Base-by-base conservation (phyloP, 805 yeast genomes). In the Phaffomyces antillensis region DNA sequence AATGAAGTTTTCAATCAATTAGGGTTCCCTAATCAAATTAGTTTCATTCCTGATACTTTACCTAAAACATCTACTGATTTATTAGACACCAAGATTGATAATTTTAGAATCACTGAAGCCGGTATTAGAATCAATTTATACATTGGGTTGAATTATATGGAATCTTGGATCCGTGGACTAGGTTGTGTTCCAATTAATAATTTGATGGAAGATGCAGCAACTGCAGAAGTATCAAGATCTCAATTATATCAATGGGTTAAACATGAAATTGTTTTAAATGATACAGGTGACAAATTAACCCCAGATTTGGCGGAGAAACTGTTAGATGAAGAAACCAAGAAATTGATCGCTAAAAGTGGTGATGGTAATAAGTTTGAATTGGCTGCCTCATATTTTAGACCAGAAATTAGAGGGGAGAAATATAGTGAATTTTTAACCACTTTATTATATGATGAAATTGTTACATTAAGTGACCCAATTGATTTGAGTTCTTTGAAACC, bases 131-230 rank as follows among this genome's bases (percentile, higher is more conserved):
- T 81, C 43, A 85, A 85, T 64, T 70, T 84, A 52, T 77, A 77
- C 62, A 84, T 85, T 63, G 93, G 93, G 35, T 70, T 85, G 54
- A 76, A 81, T 51, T 85, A 85, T 64, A 84, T 84, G 75, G 95
- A 85, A 67, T 86, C 90, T 24, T 85, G 95, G 95, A 74, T 84
- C 54, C 76, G 89, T 64, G 88, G 89, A 46, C 68, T 81, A 33
- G 95, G 95, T 15, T 85, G 93, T 72, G 90, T 83, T 49, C 91
- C 95, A 52, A 85, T 85, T 63, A 85, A 85, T 71, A 77, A 81
- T 63, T 70, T 85, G 65, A 85, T 85, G 95, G 95, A 85, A 66
- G 95, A 85, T 65, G 95, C 95, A 16, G 93, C 93, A 31, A 85
- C 93, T 40, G 93, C 93, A 24, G 93, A 85, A 66, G 95, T 85